These are phyloP conservation scores for Brassica carinata DNA, from an alignment of 345 rosid genomes.

Conservation along the genomic window DNA sequence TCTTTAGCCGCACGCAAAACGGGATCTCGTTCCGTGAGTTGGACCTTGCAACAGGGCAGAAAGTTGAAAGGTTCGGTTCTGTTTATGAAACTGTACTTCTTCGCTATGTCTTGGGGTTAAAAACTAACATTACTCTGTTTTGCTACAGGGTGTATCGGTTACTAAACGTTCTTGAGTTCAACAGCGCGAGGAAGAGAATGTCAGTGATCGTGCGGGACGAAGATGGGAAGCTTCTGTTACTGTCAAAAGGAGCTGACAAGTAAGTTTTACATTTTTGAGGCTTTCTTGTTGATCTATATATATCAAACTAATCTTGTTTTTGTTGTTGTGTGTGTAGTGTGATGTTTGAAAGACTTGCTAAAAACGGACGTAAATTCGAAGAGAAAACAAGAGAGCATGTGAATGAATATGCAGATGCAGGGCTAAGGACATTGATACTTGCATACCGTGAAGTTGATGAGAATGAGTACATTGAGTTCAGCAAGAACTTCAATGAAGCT, in stretches of 20 bases:
- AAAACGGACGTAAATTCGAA: constrained; percentile 56
- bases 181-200: constrained; percentile 65
- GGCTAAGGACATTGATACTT: constrained; percentile 89
- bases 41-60: constrained; percentile 55
- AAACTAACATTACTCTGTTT: constrained; percentile 5
- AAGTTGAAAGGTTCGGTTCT: constrained; percentile 55
- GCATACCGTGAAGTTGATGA: constrained; percentile 85
- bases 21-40: constrained; percentile 70
- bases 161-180: constrained; percentile 78
- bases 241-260: constrained; percentile 99
- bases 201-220: constrained; percentile 77
- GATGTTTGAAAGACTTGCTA: constrained; percentile 86
- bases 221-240: constrained; percentile 72
- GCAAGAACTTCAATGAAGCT: constrained; percentile 64
- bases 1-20: constrained; percentile 74
- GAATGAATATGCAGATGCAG: constrained; percentile 87
- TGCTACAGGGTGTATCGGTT: constrained; percentile 65
- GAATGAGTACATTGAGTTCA: constrained; percentile 70
- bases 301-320: background rate
- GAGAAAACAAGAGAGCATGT: constrained; percentile 70
- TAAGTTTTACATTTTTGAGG: constrained; percentile 43
- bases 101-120: background rate
- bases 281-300: background rate
- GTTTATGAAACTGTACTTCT: background rate
- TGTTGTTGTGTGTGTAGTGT: constrained; percentile 51